Evolutionary conservation across 2,329 filamentous ascomycete species (phyloP), one percentile per base, ranked within the genome.

Genomic region (Hypomyces rosellus): DNA sequence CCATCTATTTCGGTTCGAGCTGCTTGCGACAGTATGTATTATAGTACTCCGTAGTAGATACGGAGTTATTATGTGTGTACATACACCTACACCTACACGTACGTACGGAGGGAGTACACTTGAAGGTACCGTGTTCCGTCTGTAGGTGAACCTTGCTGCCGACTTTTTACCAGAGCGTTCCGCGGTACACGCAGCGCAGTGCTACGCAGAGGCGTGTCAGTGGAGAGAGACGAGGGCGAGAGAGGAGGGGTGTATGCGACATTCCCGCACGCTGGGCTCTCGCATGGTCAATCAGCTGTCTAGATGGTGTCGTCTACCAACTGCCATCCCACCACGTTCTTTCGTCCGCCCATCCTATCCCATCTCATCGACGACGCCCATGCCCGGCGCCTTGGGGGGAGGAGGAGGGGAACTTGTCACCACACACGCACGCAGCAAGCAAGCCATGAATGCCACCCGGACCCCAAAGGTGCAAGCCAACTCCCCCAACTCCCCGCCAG

Each of bases 241-340:
- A 16, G 14, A 43, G 51, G 14, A 12, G 40, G 51, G 43, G 47
- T 43, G 50, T 49, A 42, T 46, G 51, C 37, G 51, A 30, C 25
- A 30, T 30, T 30, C 25, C 25, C 25, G 25, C 25, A 30, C 25
- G 14, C 30, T 50, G 36, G 43, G 30, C 43, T 46, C 46, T 42
- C 36, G 5, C 46, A 52, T 42, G 47, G 40, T 40, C 50, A 46
- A 38, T 50, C 47, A 50, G 50, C 47, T 50, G 46, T 30, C 25
- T 11, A 30, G 25, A 30, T 30, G 25, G 25, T 30, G 25, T 52
- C 42, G 47, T 45, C 42, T 37, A n/a, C 20, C 20, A 42, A 22
- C 40, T 42, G 20, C 40, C 40, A 42, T 20, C 40, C n/a, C 25
- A 30, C 25, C 25, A 30, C 25, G 25, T 30, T 30, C 25, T 30